Base-by-base conservation (phyloP, 2,329 filamentous ascomycete genomes). In the Ramularia endophylla region DNA sequence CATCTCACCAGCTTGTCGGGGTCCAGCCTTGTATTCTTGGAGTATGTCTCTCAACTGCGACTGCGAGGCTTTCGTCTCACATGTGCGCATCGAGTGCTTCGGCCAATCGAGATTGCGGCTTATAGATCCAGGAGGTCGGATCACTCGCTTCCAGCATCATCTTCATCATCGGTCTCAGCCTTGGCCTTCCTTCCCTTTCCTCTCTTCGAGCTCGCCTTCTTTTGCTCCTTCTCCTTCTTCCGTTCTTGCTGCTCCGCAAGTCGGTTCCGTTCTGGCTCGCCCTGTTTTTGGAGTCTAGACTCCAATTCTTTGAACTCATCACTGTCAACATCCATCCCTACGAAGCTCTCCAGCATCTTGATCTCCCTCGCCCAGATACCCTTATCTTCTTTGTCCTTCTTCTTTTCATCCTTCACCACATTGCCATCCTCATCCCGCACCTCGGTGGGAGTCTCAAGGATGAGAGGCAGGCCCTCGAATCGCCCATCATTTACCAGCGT, bases 361-460 rank as follows among this genome's bases (percentile, higher is more conserved):
- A 98, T 97, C 68, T 98, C 92, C 33, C 81, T 75, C 1, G 89
- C 88, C 89, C 90, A 97, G 12, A 95, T 75, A 39, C 77, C 71
- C 63, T 82, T 87, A 63, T 95, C 87, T 58, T 94, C 85, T 27
- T 81, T 64, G 19, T 73, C 72, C 56, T 72, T 72, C 2, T 58
- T 62, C 41, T 65, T 66, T 18, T 59, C 61, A 40, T 64, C 60
- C 43, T 62, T 61, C 31, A 59, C 48, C 62, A 52, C 32, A 17
- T 82, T 82, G 31, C 83, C 83, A 50, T 81, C 72, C 35, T 72
- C 67, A 13, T 77, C 80, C 33, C 78, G 77, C 27, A 74, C 74
- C 47, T 94, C 87, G 48, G 92, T 90, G 5, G 92, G 92, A n/a
- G 92, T 98, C 70, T 98, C 92, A 6, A 98, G 75, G 2, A 98